Evolutionary conservation across 2,329 filamentous ascomycete genomes (phyloP).

Genomic region (Alternaria infectoria): DNA sequence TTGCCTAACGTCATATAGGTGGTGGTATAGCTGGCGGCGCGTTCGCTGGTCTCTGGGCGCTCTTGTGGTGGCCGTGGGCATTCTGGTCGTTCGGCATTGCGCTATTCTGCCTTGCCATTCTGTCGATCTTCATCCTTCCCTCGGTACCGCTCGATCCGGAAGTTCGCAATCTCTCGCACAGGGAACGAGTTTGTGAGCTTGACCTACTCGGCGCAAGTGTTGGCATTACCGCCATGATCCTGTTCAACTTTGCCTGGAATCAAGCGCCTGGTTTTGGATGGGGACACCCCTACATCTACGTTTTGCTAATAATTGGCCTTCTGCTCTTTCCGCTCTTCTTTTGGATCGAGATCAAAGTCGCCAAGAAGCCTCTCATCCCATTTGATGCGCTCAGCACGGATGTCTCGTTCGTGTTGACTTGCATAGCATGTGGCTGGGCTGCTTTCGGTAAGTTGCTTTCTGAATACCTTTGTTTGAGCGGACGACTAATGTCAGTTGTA

Average conservation of each 20-base stretch:
- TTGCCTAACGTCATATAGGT: slow-evolving; percentile 20
- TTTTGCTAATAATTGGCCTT: slow-evolving; percentile 63
- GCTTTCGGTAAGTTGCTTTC: slow-evolving; percentile 32
- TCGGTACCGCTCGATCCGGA: slow-evolving; percentile 26
- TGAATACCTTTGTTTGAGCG: too few species aligned
- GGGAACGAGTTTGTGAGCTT: slow-evolving; percentile 42
- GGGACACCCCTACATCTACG: slow-evolving; percentile 62
- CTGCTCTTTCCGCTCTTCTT: slow-evolving; percentile 63
- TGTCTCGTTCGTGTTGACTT: slow-evolving; percentile 62
- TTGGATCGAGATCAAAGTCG: slow-evolving; percentile 55
- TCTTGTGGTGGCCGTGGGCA: slow-evolving; percentile 61
- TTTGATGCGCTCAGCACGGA: slow-evolving; percentile 58
- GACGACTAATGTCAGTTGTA: neutral
- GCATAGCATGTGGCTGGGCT: slow-evolving; percentile 54
- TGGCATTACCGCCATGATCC: slow-evolving; percentile 61
- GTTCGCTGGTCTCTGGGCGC: slow-evolving; percentile 50
- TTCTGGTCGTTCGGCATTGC: slow-evolving; percentile 55
- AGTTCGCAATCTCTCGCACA: slow-evolving; percentile 12
- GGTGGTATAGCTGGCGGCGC: slow-evolving; percentile 52
- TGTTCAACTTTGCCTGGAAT: slow-evolving; percentile 73
- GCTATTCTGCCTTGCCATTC: slow-evolving; percentile 45
- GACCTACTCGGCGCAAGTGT: slow-evolving; percentile 55
- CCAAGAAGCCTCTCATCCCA: slow-evolving; percentile 63
- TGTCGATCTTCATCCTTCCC: slow-evolving; percentile 52
- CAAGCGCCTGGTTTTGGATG: slow-evolving; percentile 68